These are phyloP conservation scores for Acanthamoeba royreba DNA, from an alignment of 208 protist genomes.

Conservation along the genomic window DNA sequence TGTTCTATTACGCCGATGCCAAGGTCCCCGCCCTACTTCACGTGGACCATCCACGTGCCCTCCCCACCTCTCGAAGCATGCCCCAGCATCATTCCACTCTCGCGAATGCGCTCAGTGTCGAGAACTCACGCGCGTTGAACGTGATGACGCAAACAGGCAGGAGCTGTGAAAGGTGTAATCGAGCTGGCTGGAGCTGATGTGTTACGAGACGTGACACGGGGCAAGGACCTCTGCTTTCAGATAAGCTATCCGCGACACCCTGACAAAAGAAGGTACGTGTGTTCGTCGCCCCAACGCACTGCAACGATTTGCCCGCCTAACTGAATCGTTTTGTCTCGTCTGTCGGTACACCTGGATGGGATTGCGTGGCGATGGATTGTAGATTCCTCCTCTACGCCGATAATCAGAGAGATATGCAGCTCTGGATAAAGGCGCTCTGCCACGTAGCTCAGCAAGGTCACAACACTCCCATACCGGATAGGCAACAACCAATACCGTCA, in stretches of 20 bases:
- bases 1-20: constrained; percentile 16
- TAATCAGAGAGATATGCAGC: background rate
- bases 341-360: background rate
- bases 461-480: too few species aligned
- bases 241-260: background rate
- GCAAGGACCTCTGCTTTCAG: constrained; percentile 32
- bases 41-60: too few species aligned
- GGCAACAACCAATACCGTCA: too few species aligned
- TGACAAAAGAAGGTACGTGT: background rate
- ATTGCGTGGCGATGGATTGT: too few species aligned
- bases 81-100: background rate
- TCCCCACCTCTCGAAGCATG: too few species aligned
- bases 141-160: background rate
- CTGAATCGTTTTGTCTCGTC: too few species aligned
- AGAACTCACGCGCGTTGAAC: background rate
- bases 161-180: background rate
- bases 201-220: background rate
- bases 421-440: background rate
- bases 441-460: background rate
- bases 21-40: background rate
- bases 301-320: too few species aligned
- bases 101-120: too few species aligned
- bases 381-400: background rate
- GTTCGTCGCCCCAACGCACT: too few species aligned
- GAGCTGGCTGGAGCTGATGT: background rate